phyloP scores from a whole-genome alignment of 805 yeast genomes.

The Sugiyamaella floridensis region DNA sequence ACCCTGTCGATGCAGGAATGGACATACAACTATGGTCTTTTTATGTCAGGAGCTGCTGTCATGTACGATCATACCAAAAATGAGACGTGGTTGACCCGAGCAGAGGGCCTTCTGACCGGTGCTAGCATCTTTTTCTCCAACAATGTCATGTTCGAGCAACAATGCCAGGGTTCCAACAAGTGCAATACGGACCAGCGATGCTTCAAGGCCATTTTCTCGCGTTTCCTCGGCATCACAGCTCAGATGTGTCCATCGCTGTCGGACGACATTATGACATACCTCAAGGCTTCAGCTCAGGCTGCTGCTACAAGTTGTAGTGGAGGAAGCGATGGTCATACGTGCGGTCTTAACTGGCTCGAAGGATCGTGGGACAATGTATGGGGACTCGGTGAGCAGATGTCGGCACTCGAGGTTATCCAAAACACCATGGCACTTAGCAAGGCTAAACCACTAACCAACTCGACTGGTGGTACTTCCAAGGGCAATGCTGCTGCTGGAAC shows the following conservation, averaged over 20 bases:
- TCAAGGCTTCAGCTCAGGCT: slow-evolving; percentile 52
- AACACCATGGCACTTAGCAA: slow-evolving; percentile 33
- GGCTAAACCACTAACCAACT: slow-evolving; percentile 52
- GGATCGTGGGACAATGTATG: slow-evolving; percentile 57
- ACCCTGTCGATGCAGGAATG: slow-evolving; percentile 50
- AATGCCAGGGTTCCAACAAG: slow-evolving; percentile 51
- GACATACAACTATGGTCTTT: slow-evolving; percentile 69
- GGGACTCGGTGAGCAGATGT: slow-evolving; percentile 82
- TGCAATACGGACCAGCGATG: slow-evolving; percentile 73
- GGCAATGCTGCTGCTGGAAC: slow-evolving; percentile 70
- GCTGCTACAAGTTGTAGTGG: slow-evolving; percentile 79
- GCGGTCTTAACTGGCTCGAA: slow-evolving; percentile 67
- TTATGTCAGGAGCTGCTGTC: slow-evolving; percentile 63
- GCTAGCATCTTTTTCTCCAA: slow-evolving; percentile 45
- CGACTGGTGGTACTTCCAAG: slow-evolving; percentile 60
- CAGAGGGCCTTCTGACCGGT: slow-evolving; percentile 40
- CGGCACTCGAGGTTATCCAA: slow-evolving; percentile 62
- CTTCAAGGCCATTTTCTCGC: slow-evolving; percentile 62
- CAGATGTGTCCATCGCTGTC: slow-evolving; percentile 50
- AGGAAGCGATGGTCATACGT: slow-evolving; percentile 72
- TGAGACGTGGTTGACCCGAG: slow-evolving; percentile 50
- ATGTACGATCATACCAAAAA: slow-evolving; percentile 58
- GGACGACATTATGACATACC: slow-evolving; percentile 39
- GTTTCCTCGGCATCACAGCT: slow-evolving; percentile 59
- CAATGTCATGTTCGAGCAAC: slow-evolving; percentile 58